phyloP scores from a whole-genome alignment of 2,329 filamentous ascomycete genomes.

The Neopestalotiopsis rosae region DNA sequence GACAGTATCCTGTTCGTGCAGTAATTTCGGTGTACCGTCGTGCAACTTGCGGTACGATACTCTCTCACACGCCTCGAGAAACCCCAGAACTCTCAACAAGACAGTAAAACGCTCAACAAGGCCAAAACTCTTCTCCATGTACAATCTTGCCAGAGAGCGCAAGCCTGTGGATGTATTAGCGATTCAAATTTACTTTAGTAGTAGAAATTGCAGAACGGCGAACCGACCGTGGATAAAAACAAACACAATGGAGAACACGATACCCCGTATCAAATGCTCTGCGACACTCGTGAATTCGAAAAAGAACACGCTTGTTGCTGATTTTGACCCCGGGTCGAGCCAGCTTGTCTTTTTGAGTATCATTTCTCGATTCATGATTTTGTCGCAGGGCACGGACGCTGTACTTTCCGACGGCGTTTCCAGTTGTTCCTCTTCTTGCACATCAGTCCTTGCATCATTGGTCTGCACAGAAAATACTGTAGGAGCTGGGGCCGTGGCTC shows the following conservation, averaged over 20 bases:
- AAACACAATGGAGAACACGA: constrained; percentile 18
- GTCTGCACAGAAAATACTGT: not conserved
- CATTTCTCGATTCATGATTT: not conserved
- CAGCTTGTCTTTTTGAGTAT: not conserved
- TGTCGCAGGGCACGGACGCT: not conserved
- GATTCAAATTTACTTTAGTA: no score
- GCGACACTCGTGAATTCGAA: constrained; percentile 7
- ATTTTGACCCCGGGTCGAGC: not conserved
- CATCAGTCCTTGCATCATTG: not conserved
- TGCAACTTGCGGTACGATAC: not conserved
- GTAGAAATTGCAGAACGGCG: not conserved
- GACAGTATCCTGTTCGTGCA: not conserved
- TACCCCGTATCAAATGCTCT: constrained; percentile 15
- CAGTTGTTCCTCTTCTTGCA: not conserved
- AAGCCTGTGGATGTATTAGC: not conserved
- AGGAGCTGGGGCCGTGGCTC: not conserved
- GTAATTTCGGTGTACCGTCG: not conserved
- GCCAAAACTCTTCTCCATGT: not conserved
- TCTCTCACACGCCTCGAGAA: not conserved
- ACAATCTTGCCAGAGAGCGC: not conserved
- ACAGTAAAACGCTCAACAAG: not conserved
- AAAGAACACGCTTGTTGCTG: not conserved
- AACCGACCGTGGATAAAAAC: constrained; percentile 17
- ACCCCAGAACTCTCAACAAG: not conserved
- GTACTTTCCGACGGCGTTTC: not conserved